A percentile compares a stretch with the other conserved stretches of the same genome.
Conservation (phyloP, 805 yeast genomes). For the Nadsonia fulvescens region DNA sequence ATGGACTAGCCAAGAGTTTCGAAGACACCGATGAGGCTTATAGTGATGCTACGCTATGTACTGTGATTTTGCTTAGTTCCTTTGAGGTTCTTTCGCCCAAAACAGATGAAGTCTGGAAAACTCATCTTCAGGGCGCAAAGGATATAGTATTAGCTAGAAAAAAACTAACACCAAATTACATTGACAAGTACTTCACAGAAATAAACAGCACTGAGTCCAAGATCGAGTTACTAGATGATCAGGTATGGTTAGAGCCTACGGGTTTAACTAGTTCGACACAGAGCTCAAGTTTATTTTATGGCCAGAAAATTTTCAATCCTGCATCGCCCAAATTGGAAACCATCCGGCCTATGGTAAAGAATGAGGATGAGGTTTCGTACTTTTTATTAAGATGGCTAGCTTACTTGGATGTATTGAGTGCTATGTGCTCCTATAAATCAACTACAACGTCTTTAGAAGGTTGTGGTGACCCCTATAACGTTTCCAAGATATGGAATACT, state of each 20-base stretch:
- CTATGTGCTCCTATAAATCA: no score
- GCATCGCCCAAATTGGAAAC: no score
- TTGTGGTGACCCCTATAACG: no score
- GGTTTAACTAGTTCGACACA: no score
- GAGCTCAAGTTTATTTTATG: no score
- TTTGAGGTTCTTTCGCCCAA: conserved; percentile 29
- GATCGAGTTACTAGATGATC: no score
- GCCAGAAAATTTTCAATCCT: no score
- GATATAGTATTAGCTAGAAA: conserved; percentile 42
- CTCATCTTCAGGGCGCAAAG: conserved; percentile 50
- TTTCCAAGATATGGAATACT: conserved; percentile 18
- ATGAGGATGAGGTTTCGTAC: conserved; percentile 28
- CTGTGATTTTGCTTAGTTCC: conserved; percentile 39
- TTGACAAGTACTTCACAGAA: no score
- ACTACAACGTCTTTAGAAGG: no score
- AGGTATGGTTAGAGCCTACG: no score
- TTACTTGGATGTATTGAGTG: conserved; percentile 46
- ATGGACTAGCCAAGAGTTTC: conserved; percentile 33
- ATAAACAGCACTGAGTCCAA: no score
- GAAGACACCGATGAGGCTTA: conserved; percentile 34
- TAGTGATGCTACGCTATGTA: conserved; percentile 49
- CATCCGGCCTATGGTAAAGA: no score
- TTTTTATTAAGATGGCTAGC: conserved; percentile 55
- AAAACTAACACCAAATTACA: conserved; percentile 8
- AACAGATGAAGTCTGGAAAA: conserved; percentile 30